Conservation (phyloP, 1,139 yeast species). For the Pichia sorboxylosa region DNA sequence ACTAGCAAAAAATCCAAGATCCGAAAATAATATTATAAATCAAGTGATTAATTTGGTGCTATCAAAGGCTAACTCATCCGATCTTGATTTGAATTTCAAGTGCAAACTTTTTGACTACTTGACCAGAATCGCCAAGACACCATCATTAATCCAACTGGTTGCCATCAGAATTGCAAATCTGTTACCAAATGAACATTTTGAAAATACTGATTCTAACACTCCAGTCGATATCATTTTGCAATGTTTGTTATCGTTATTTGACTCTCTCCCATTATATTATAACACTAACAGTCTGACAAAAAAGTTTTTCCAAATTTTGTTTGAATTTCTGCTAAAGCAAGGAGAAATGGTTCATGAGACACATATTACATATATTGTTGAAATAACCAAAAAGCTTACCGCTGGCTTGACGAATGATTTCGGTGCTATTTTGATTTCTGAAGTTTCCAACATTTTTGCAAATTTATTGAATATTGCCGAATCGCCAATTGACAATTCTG, state of each 20-base stretch:
- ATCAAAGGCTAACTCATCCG: not conserved
- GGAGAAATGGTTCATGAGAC: constrained; percentile 1
- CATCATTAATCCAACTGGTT: constrained; percentile 28
- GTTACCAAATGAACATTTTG: constrained; percentile 3
- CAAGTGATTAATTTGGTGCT: constrained; percentile 7
- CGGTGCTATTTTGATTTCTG: constrained; percentile 2
- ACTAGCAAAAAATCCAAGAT: constrained; percentile 5
- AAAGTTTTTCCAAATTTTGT: constrained; percentile 19
- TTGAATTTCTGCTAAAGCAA: constrained; percentile 12
- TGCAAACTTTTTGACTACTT: constrained; percentile 6
- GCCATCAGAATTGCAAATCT: constrained; percentile 37
- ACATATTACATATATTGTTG: constrained; percentile 4
- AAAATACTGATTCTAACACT: constrained; percentile 1
- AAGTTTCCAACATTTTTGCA: constrained; percentile 3
- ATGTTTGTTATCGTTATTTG: constrained; percentile 21
- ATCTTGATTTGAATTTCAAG: constrained; percentile 1
- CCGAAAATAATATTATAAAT: constrained; percentile 8
- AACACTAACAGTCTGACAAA: constrained; percentile 17
- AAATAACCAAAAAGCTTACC: constrained; percentile 6
- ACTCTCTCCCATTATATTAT: constrained; percentile 12
- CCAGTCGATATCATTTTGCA: constrained; percentile 14
- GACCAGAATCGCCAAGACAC: constrained; percentile 6
- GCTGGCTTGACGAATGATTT: constrained; percentile 5
- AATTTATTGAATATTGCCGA: not conserved
- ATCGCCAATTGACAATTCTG: too few relatives aligned